Base-by-base conservation (phyloP, 306 rosid species). In the Datisca glomerata region DNA sequence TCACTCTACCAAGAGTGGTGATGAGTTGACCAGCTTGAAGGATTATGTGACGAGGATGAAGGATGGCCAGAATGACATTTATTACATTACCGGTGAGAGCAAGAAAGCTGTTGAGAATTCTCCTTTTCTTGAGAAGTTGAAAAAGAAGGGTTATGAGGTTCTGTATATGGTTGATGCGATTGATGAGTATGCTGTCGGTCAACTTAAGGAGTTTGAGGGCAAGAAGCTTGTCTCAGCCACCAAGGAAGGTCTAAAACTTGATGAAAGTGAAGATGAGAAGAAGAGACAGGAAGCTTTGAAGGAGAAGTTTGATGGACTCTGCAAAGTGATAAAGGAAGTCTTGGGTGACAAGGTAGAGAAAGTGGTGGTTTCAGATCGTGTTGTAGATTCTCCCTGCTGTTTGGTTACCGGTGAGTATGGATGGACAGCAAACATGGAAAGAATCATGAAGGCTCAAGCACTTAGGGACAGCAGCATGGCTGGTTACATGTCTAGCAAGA, bases 71-170 rank as follows among this genome's bases (percentile, higher is more conserved):
- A 53, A 22, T 1, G 68, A 61, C n/a, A 45, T 61, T 14, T 61
- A 35, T 23, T 61, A 61, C 27, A 52, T 61, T 7, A 52, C 67
- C 12, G 67, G 68, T 9, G 68, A 61, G 31, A 61, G 68, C 51
- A 53, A 46, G 68, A 61, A 53, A 13, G 68, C 68, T 0, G 68
- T 61, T 1, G 68, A 61, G 22, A 61, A 61, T n/a, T 61, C 68
- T 6, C 68, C 68, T 8, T 53, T 61, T 61, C 49, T 61, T 51
- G 68, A 61, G 20, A 41, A 33, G 32, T 61, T 61, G 2, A 61
- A 39, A 43, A 61, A 61, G 51, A 61, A 46, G 31, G 68, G 68
- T 1, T 61, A 61, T 2, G 68, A 61, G 40, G 68, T 61, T 16
- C 32, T 61, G 16, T 61, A 27, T 56, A 46, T 61, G 68, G 68